phyloP scores from a whole-genome alignment of 352 stramenopile species.

The Peronospora destructor region DNA sequence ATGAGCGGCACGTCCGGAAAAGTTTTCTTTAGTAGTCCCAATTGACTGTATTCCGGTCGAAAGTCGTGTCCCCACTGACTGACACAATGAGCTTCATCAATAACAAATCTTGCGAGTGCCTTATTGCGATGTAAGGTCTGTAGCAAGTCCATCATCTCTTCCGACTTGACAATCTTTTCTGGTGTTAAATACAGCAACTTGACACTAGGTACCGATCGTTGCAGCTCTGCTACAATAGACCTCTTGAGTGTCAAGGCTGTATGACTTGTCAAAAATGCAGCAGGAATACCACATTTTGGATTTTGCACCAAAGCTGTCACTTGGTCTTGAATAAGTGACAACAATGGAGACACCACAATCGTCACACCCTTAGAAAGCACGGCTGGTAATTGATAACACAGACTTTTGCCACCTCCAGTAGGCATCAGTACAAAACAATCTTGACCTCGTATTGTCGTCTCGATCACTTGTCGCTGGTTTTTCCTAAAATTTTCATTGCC shows the following conservation, averaged over 20 bases:
- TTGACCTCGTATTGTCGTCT: conserved; percentile 83
- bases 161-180: conserved; percentile 86
- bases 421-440: conserved; percentile 94
- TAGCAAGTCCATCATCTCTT: conserved; percentile 63
- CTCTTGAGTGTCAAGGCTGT: conserved; percentile 55
- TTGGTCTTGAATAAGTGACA: conserved; percentile 94
- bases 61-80: conserved; percentile 89
- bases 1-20: conserved; percentile 91
- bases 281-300: conserved; percentile 47
- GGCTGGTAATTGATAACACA: conserved; percentile 88
- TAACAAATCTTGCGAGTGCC: conserved; percentile 90
- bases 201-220: conserved; percentile 55
- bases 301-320: conserved; percentile 75
- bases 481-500: conserved; percentile 81
- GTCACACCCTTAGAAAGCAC: conserved; percentile 76
- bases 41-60: conserved; percentile 88
- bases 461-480: conserved; percentile 89
- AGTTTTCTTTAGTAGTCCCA: conserved; percentile 83
- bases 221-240: conserved; percentile 76
- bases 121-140: conserved; percentile 33
- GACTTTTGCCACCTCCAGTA: conserved; percentile 86
- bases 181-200: conserved; percentile 94
- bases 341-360: conserved; percentile 89
- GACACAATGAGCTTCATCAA: conserved; percentile 90
- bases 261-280: conserved; percentile 71